Percentiles rank a stretch among this genome's conserved stretches.
phyloP scores from a whole-genome alignment of 441 rosid species.

The Omphalea diandra region DNA sequence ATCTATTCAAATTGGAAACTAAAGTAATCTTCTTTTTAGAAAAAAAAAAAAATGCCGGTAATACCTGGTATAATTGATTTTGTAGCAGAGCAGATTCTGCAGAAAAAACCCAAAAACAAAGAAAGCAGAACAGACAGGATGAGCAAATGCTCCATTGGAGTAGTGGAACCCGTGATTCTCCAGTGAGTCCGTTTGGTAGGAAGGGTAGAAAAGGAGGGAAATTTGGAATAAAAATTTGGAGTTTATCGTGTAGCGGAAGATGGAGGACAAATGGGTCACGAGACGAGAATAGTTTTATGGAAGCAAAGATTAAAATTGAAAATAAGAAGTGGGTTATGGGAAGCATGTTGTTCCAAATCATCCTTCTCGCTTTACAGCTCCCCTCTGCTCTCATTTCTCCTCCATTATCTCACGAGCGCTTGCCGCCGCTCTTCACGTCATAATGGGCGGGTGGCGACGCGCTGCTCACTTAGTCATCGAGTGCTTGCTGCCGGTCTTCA shows the following conservation, averaged over 20 bases:
- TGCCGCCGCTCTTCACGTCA: not conserved
- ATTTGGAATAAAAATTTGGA: not conserved
- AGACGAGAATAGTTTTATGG: not conserved
- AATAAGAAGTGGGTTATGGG: not conserved
- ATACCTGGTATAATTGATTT: conserved; percentile 24
- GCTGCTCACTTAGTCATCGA: no score
- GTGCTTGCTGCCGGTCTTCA: no score
- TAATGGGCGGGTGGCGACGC: no score
- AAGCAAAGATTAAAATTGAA: not conserved
- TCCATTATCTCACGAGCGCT: not conserved
- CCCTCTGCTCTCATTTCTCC: not conserved
- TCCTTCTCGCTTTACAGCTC: conserved; percentile 9
- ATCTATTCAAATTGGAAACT: no score
- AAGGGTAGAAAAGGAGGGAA: not conserved
- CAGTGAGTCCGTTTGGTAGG: conserved; percentile 20
- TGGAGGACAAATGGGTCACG: not conserved
- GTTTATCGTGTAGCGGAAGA: conserved; percentile 4
- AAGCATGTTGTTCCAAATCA: conserved; percentile 12
- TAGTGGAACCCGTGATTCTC: conserved; percentile 4
- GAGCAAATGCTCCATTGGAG: conserved; percentile 19
- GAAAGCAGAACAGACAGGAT: conserved; percentile 10
- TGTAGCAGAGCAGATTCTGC: conserved; percentile 14
- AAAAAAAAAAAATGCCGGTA: not conserved
- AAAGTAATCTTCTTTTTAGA: no score
- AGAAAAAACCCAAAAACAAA: conserved; percentile 17